phyloP scores from a whole-genome alignment of 352 stramenopile species.

The Phytophthora syringae region DNA sequence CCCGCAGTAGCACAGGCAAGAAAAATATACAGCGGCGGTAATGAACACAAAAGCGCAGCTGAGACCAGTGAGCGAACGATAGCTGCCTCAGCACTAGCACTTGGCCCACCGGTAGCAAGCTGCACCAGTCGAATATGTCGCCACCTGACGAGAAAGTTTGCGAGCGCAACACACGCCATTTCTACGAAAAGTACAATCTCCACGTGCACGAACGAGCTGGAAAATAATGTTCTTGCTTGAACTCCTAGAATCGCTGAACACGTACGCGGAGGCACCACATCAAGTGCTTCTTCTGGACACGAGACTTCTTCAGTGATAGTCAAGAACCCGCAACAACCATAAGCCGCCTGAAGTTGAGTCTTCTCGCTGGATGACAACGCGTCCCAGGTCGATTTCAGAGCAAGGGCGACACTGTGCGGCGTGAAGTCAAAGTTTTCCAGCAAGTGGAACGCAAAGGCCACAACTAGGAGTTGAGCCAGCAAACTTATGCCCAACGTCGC shows the following conservation, averaged over 20 bases:
- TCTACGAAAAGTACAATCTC: slow-evolving; percentile 44
- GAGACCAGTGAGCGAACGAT: slow-evolving; percentile 45
- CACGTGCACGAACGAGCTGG: slow-evolving; percentile 46
- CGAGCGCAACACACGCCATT: slow-evolving; percentile 38
- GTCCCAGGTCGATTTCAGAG: slow-evolving; percentile 40
- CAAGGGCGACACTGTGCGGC: slow-evolving; percentile 31
- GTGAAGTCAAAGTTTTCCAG: slow-evolving; percentile 48
- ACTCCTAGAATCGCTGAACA: slow-evolving; percentile 39
- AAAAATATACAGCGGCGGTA: slow-evolving; percentile 47
- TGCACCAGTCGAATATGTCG: slow-evolving; percentile 47
- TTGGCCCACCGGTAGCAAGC: slow-evolving; percentile 25
- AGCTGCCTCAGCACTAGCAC: slow-evolving; percentile 20
- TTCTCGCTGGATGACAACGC: slow-evolving; percentile 23
- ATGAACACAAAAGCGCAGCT: slow-evolving; percentile 41
- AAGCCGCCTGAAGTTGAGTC: slow-evolving; percentile 42
- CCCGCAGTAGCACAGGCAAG: slow-evolving; percentile 31
- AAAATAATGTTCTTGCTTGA: slow-evolving; percentile 44
- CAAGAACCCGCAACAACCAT: slow-evolving; percentile 64
- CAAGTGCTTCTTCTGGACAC: slow-evolving; percentile 61
- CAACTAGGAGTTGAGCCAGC: slow-evolving; percentile 40
- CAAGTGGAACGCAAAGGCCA: slow-evolving; percentile 45
- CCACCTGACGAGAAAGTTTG: slow-evolving; percentile 65
- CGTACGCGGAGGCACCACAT: slow-evolving; percentile 40
- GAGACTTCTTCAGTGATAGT: slow-evolving; percentile 36
- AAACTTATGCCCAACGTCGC: slow-evolving; percentile 36